These are phyloP conservation scores for Lanzia echinophila DNA, from an alignment of 2,329 filamentous ascomycete species.

Conservation along the genomic window DNA sequence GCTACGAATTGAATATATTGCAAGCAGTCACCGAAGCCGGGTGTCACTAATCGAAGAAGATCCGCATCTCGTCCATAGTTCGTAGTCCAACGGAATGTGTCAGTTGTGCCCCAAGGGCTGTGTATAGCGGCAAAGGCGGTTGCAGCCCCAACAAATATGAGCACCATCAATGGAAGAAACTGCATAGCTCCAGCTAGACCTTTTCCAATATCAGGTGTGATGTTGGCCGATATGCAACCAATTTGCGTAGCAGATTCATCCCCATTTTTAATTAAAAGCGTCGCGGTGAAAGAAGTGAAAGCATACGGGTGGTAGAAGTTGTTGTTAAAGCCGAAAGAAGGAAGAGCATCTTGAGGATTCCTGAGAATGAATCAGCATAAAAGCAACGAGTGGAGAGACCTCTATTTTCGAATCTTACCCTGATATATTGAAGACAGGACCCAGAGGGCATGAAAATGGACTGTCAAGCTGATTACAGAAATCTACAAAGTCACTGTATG, in stretches of 20 bases:
- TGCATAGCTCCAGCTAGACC: slow-evolving; percentile 61
- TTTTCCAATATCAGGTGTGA: slow-evolving; percentile 75
- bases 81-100: slow-evolving; percentile 93
- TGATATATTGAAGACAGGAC: slow-evolving; percentile 61
- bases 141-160: slow-evolving; percentile 73
- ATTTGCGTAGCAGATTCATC: slow-evolving; percentile 57
- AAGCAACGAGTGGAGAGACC: background rate
- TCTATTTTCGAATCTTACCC: slow-evolving; percentile 31
- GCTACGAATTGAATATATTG: slow-evolving; percentile 95
- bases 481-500: slow-evolving; percentile 47
- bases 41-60: slow-evolving; percentile 83
- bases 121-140: slow-evolving; percentile 79
- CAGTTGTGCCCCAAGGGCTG: slow-evolving; percentile 87
- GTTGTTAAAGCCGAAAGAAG: slow-evolving; percentile 66
- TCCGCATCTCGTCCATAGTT: slow-evolving; percentile 96
- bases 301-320: slow-evolving; percentile 77
- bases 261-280: slow-evolving; percentile 68
- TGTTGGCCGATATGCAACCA: slow-evolving; percentile 72
- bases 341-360: slow-evolving; percentile 44
- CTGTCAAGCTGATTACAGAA: slow-evolving; percentile 65
- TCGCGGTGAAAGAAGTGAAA: slow-evolving; percentile 74
- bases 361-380: slow-evolving; percentile 21
- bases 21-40: slow-evolving; percentile 91
- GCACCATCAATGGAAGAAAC: slow-evolving; percentile 70
- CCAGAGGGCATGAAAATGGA: slow-evolving; percentile 66